Percentiles rank a stretch among this genome's conserved stretches.
Evolutionary conservation across 208 protist species (phyloP).

Genomic region (Porcisia deanei): DNA sequence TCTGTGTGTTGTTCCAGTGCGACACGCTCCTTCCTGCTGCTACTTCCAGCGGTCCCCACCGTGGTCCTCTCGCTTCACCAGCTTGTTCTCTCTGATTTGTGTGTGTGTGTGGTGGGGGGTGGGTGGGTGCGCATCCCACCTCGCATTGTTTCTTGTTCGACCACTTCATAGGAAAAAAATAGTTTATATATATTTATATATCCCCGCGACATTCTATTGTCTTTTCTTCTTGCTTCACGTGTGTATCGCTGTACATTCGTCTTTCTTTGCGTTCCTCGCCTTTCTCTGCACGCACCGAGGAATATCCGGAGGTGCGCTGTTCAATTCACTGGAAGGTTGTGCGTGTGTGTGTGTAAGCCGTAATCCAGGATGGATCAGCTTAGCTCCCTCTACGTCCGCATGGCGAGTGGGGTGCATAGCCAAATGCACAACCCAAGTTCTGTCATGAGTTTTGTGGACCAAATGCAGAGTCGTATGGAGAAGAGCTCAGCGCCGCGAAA

Average conservation of each 20-base stretch:
- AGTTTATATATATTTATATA: neutral
- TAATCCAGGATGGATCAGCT: conserved; percentile 69
- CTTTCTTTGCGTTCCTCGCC: too few relatives aligned
- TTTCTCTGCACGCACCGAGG: too few relatives aligned
- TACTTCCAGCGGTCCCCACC: too few relatives aligned
- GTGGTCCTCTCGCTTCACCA: too few relatives aligned
- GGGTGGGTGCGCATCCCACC: too few relatives aligned
- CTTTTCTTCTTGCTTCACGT: too few relatives aligned
- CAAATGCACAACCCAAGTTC: conserved; percentile 67
- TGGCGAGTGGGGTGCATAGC: conserved; percentile 65
- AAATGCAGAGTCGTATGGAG: conserved; percentile 69
- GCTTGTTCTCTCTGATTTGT: too few relatives aligned
- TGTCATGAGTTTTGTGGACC: conserved; percentile 75
- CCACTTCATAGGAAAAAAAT: too few relatives aligned
- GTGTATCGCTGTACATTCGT: too few relatives aligned
- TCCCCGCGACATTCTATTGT: neutral
- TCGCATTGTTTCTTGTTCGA: too few relatives aligned
- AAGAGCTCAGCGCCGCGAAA: conserved; percentile 69
- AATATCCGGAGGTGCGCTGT: too few relatives aligned
- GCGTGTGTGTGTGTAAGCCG: neutral
- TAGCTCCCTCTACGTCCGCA: conserved; percentile 71
- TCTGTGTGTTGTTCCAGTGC: neutral
- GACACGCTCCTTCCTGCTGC: neutral
- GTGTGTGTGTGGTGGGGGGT: too few relatives aligned
- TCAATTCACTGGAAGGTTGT: neutral